Base-by-base conservation (phyloP, 768 basidiomycete genomes). In the Tulasnella sp. region DNA sequence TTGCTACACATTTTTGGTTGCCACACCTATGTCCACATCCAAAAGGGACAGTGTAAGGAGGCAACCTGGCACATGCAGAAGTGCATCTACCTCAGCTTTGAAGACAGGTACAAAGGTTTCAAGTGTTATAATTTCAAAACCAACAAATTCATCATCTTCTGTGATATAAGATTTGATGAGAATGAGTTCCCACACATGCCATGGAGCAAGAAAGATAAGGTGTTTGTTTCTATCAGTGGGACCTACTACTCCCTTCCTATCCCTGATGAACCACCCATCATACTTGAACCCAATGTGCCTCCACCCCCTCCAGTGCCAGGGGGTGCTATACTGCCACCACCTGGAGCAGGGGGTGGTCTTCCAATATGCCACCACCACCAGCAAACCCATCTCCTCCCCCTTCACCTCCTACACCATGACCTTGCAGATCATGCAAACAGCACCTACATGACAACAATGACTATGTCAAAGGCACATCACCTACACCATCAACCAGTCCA, bases 61-160 rank as follows among this genome's bases (percentile, higher is more conserved):
- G 13, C 17, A 19, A 26, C 52, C 9, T 52, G 23, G 47, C 47
- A 60, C 32, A 52, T 49, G 11, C 1, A 52, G 41, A 26, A 30
- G 4, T 52, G 47, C 34, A 60, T 52, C 10, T 60, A 41, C 58
- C 26, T 60, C 5, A 32, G 58, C 4, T 60, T 75, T 52, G 65
- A 67, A 0, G 30, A 58, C 1, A 67, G 68, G 13, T 67, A 72
- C 2, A 74, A 75, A 55, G 70, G 69, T 0, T 76, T 70, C 49
- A 52, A 65, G 17, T 70, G 72, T 63, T 72, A 70, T 26, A 62
- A 75, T 48, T 56, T 24, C 1, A 38, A 38, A 10, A 48, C 50
- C 11, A 48, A 58, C 24, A 1, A 47, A 4, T 24, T 51, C 17
- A 38, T 61, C 49, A 58, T 56, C 3, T 61, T 51, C 30, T 17